Conservation (phyloP, 345 rosid genomes). For the Hypericum androsaemum region DNA sequence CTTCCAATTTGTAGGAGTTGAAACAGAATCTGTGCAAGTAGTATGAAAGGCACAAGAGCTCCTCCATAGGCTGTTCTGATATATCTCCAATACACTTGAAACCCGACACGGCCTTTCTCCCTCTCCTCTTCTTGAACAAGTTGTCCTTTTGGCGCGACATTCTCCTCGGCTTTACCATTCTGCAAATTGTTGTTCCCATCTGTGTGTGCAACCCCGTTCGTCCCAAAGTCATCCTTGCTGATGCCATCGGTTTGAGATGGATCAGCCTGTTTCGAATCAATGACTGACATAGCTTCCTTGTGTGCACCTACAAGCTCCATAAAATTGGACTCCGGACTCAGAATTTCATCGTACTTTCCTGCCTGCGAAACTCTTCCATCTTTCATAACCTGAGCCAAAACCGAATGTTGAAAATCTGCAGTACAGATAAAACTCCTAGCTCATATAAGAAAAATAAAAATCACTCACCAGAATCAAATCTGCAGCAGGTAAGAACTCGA, state of each 20-base stretch:
- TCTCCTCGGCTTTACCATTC: slow-evolving; percentile 30
- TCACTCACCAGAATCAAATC: slow-evolving; percentile 53
- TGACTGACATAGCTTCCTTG: slow-evolving; percentile 43
- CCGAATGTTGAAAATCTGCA: background rate
- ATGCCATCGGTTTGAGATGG: slow-evolving; percentile 13
- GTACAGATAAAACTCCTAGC: background rate
- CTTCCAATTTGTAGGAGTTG: slow-evolving; percentile 68
- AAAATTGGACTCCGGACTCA: slow-evolving; percentile 54
- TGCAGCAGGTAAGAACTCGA: slow-evolving; percentile 55
- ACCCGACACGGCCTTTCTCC: slow-evolving; percentile 67
- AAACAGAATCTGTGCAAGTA: slow-evolving; percentile 51
- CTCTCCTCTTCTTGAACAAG: slow-evolving; percentile 77
- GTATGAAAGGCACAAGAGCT: slow-evolving; percentile 58
- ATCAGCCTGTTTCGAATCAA: slow-evolving; percentile 35
- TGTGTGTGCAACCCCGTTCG: slow-evolving; percentile 25
- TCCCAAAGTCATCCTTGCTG: slow-evolving; percentile 12
- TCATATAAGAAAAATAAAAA: slow-evolving; percentile 4
- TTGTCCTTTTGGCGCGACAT: slow-evolving; percentile 37
- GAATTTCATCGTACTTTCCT: slow-evolving; percentile 59
- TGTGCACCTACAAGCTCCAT: slow-evolving; percentile 78
- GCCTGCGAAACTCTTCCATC: slow-evolving; percentile 68
- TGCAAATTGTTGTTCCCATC: too few species aligned
- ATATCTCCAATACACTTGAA: slow-evolving; percentile 53
- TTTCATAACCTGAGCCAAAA: slow-evolving; percentile 55
- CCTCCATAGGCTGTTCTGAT: slow-evolving; percentile 61